phyloP scores from a whole-genome alignment of 2,329 filamentous ascomycete species.

The Zelopaecilomyces penicillatus region DNA sequence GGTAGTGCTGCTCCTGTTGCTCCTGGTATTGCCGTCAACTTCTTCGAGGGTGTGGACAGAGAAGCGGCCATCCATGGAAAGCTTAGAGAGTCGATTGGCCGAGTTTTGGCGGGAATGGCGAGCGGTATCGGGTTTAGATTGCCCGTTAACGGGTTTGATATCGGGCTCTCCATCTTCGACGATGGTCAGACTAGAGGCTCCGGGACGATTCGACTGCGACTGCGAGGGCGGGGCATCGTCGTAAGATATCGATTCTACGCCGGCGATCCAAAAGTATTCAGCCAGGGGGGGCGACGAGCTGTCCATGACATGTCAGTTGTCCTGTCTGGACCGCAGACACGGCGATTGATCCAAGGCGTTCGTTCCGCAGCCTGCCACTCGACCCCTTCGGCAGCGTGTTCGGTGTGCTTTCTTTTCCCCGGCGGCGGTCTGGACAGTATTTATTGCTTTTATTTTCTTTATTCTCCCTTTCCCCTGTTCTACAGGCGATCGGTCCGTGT shows the following conservation, averaged over 20 bases:
- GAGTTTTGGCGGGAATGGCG: constrained; percentile 56
- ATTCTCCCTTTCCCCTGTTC: background rate
- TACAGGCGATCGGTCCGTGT: constrained; percentile 7
- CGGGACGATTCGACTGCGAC: constrained; percentile 18
- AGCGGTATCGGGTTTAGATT: constrained; percentile 25
- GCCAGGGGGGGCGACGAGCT: constrained; percentile 56
- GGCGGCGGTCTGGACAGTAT: too few relatives aligned
- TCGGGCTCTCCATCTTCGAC: constrained; percentile 54
- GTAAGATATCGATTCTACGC: constrained; percentile 60
- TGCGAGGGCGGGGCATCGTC: constrained; percentile 39
- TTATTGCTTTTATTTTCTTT: background rate
- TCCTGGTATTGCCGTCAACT: constrained; percentile 47
- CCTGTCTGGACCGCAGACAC: constrained; percentile 14
- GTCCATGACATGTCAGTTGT: constrained; percentile 46
- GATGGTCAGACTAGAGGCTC: constrained; percentile 46
- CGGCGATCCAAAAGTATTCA: constrained; percentile 71
- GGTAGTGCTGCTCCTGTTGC: constrained; percentile 59
- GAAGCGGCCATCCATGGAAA: constrained; percentile 40
- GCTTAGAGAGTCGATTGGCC: constrained; percentile 48
- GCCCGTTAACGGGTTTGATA: constrained; percentile 25
- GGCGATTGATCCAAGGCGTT: background rate
- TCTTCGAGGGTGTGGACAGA: constrained; percentile 52
- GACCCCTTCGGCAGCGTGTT: constrained; percentile 1
- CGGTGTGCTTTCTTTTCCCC: background rate
- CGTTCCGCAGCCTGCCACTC: background rate